Conservation (phyloP, 1,284 basidiomycete species). For the Microbotryomycetes sp. region DNA sequence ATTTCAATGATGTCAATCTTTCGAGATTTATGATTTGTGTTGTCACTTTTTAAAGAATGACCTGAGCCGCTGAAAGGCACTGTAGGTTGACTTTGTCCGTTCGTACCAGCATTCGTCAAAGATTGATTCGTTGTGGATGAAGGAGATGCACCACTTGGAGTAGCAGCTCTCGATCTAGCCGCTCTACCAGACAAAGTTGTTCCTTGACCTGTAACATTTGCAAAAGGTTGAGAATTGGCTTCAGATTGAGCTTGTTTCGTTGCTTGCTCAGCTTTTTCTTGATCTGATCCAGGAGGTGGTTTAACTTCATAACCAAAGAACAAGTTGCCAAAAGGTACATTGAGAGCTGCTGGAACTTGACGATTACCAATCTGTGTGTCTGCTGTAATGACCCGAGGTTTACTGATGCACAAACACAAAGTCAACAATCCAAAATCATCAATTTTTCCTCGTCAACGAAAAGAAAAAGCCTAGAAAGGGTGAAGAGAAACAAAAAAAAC, state of each 20-base stretch:
- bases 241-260: neutral
- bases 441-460: too few species aligned
- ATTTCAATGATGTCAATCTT: conserved; percentile 34
- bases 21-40: neutral
- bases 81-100: conserved; percentile 5
- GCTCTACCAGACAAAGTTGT: conserved; percentile 14
- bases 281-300: conserved; percentile 24
- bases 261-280: conserved; percentile 13
- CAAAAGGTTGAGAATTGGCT: conserved; percentile 11
- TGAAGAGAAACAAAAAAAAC: conserved; percentile 42
- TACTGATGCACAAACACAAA: conserved; percentile 48
- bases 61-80: conserved; percentile 25
- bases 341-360: conserved; percentile 81
- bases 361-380: conserved; percentile 62
- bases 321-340: conserved; percentile 83
- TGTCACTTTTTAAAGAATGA: conserved; percentile 12
- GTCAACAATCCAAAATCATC: conserved; percentile 1
- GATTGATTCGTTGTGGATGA: neutral
- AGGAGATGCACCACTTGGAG: neutral
- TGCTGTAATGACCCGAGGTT: conserved; percentile 77
- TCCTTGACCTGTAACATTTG: conserved; percentile 16
- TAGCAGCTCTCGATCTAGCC: conserved; percentile 1
- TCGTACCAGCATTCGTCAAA: neutral
- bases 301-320: conserved; percentile 72
- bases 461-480: too few species aligned